Evolutionary conservation across 345 rosid species (phyloP).

Genomic region (Brassica incana): DNA sequence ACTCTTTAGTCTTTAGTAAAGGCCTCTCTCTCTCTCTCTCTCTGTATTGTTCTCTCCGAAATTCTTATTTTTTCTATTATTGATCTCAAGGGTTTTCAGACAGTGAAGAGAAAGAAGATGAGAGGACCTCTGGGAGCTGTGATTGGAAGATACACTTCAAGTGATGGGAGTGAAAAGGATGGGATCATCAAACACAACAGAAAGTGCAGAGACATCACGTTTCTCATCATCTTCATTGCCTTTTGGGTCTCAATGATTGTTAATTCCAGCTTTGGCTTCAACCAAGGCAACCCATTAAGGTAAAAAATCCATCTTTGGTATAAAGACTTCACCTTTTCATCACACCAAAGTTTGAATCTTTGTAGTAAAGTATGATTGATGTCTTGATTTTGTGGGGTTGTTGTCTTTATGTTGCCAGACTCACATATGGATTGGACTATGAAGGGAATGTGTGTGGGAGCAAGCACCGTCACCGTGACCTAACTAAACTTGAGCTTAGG

Average conservation of each 20-base stretch:
- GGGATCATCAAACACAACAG: slow-evolving; percentile 92
- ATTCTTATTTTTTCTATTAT: background rate
- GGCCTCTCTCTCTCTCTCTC: background rate
- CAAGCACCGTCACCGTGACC: slow-evolving; percentile 71
- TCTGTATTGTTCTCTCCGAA: slow-evolving; percentile 26
- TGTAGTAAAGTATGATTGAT: slow-evolving; percentile 8
- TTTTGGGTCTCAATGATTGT: slow-evolving; percentile 99
- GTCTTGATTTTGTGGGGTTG: background rate
- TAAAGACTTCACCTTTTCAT: background rate
- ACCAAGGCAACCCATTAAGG: slow-evolving; percentile 89
- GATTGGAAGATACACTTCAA: slow-evolving; percentile 88
- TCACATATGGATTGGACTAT: slow-evolving; percentile 92
- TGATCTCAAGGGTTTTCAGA: slow-evolving; percentile 27
- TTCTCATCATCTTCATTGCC: slow-evolving; percentile 77
- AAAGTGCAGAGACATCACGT: slow-evolving; percentile 85
- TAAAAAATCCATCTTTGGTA: slow-evolving; percentile 20
- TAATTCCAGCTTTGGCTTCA: slow-evolving; percentile 97
- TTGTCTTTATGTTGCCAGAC: slow-evolving; percentile 50
- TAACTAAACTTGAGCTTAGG: slow-evolving; percentile 71
- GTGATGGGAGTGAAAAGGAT: slow-evolving; percentile 76
- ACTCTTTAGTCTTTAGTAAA: slow-evolving; percentile 3
- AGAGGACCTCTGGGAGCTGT: slow-evolving; percentile 75
- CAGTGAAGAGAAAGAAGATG: slow-evolving; percentile 24
- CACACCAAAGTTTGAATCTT: slow-evolving; percentile 17
- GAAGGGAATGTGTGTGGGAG: slow-evolving; percentile 96